These are phyloP conservation scores for Naumovozyma castellii DNA, from an alignment of 805 yeast species.

Conservation along the genomic window DNA sequence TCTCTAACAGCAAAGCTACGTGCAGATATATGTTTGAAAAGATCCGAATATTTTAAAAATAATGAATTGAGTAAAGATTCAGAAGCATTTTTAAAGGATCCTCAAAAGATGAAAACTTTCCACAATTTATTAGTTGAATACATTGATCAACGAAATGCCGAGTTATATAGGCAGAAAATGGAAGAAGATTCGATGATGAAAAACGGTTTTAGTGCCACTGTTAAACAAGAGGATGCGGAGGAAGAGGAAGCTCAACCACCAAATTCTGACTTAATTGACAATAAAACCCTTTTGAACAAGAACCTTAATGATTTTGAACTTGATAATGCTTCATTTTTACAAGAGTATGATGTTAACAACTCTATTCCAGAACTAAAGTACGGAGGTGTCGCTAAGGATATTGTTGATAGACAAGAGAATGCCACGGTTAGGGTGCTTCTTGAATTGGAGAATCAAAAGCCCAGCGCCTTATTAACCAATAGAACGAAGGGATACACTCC, in stretches of 20 bases:
- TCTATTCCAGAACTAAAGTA: slow-evolving; percentile 62
- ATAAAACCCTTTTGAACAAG: slow-evolving; percentile 26
- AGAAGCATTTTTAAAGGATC: slow-evolving; percentile 57
- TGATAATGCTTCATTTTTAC: slow-evolving; percentile 50
- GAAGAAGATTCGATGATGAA: slow-evolving; percentile 33
- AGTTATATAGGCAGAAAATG: slow-evolving; percentile 18
- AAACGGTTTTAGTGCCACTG: slow-evolving; percentile 28
- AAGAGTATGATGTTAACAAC: slow-evolving; percentile 79
- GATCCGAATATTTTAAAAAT: slow-evolving; percentile 58
- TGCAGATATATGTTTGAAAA: slow-evolving; percentile 59
- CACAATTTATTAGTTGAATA: slow-evolving; percentile 27
- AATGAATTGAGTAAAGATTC: slow-evolving; percentile 53
- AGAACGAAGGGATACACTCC: slow-evolving; percentile 49
- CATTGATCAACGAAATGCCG: slow-evolving; percentile 24
- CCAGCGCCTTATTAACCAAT: slow-evolving; percentile 31
- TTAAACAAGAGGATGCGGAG: slow-evolving; percentile 29
- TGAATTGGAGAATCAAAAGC: slow-evolving; percentile 31
- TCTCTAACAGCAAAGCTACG: slow-evolving; percentile 70
- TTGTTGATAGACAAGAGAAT: slow-evolving; percentile 38
- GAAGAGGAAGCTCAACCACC: slow-evolving; percentile 2
- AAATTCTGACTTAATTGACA: slow-evolving; percentile 3
- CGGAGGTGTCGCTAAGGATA: slow-evolving; percentile 42
- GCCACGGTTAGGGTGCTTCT: slow-evolving; percentile 34
- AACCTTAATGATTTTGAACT: slow-evolving; percentile 38
- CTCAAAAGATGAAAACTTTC: slow-evolving; percentile 57